Evolutionary conservation across 1,284 basidiomycete genomes (phyloP).

Genomic region (Ustilago shanxiensis): DNA sequence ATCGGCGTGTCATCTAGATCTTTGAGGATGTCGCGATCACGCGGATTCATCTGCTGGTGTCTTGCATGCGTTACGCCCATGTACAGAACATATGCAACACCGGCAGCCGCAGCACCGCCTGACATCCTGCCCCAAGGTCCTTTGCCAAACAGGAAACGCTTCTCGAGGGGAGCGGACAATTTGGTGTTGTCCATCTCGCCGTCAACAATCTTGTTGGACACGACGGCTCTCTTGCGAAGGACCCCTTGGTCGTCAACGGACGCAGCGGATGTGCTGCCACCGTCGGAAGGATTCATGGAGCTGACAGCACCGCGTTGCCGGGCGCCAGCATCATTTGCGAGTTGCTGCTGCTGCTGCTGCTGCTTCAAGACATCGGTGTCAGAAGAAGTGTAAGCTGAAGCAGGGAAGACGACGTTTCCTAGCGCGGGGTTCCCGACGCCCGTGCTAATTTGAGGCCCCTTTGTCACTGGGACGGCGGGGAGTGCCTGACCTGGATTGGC

Average conservation of each 20-base stretch:
- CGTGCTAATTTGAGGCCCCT: neutral
- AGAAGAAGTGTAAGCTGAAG: neutral
- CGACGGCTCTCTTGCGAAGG: conserved; percentile 27
- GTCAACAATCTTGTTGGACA: neutral
- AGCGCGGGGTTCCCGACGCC: neutral
- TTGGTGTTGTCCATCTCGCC: neutral
- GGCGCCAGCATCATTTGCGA: neutral
- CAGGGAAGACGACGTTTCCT: conserved; percentile 8
- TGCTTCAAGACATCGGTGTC: neutral
- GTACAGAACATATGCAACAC: conserved; percentile 14
- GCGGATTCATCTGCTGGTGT: conserved; percentile 21
- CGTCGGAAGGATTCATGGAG: neutral
- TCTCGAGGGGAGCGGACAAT: conserved; percentile 8
- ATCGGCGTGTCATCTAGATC: conserved; percentile 34
- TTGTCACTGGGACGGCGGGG: neutral
- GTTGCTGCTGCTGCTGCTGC: neutral
- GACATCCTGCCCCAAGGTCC: conserved; percentile 14
- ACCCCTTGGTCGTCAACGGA: conserved; percentile 7
- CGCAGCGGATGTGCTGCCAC: neutral
- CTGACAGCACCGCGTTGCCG: neutral
- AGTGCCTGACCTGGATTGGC: conserved; percentile 8
- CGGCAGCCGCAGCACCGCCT: conserved; percentile 11
- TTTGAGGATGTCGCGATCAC: conserved; percentile 34
- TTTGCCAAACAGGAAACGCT: conserved; percentile 29
- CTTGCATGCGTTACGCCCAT: conserved; percentile 24